Percentiles rank a stretch among this genome's conserved stretches.
Evolutionary conservation across 148 eudicot genomes (phyloP).

Genomic region (Fagopyrum homotropicum): DNA sequence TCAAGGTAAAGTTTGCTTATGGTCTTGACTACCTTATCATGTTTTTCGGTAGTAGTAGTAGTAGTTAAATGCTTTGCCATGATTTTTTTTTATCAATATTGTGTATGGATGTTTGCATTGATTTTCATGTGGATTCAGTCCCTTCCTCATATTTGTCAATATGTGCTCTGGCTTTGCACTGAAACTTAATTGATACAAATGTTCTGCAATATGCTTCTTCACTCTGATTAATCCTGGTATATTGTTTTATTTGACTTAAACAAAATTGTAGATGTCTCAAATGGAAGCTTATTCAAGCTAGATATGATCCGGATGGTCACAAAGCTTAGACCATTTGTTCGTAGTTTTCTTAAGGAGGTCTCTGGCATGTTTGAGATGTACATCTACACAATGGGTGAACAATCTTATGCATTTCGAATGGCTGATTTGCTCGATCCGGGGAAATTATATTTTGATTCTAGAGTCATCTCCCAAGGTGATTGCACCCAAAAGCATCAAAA

Average conservation of each 20-base stretch:
- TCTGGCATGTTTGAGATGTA: constrained; percentile 80
- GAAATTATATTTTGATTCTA: constrained; percentile 43
- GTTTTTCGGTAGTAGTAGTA: neutral
- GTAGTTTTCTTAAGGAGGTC: constrained; percentile 72
- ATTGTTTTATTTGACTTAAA: neutral
- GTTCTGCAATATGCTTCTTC: neutral
- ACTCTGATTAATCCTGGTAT: neutral
- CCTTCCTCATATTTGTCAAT: neutral
- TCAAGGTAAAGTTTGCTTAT: constrained; percentile 42
- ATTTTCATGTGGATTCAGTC: neutral
- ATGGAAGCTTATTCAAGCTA: constrained; percentile 60
- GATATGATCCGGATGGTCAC: constrained; percentile 80
- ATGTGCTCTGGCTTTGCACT: neutral
- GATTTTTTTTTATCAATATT: neutral
- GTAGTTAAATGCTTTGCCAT: neutral
- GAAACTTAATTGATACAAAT: neutral
- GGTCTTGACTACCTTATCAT: neutral
- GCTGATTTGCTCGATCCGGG: constrained; percentile 70
- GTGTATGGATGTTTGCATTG: neutral
- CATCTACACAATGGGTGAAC: constrained; percentile 96
- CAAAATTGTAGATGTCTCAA: constrained; percentile 43
- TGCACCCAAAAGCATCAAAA: constrained; percentile 73
- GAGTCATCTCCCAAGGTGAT: constrained; percentile 80
- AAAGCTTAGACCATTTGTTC: constrained; percentile 89
- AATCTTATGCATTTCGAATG: constrained; percentile 76